A percentile compares a stretch with the other conserved stretches of the same genome.
Conservation (phyloP, 495 filamentous ascomycete species). For the Peziza echinospora region DNA sequence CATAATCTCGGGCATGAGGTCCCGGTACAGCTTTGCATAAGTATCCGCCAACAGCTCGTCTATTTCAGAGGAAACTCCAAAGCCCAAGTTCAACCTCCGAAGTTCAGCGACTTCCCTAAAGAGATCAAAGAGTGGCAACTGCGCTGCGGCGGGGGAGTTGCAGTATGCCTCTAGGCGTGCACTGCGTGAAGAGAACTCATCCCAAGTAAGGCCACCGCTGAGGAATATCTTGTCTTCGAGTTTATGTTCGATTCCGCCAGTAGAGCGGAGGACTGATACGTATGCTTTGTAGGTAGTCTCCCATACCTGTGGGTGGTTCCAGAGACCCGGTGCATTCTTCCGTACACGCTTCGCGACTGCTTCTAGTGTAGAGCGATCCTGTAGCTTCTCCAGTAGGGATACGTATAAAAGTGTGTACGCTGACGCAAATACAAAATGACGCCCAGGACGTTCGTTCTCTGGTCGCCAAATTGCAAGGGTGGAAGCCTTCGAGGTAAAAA, state of each 20-base stretch:
- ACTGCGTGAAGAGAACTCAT: slow-evolving; percentile 49
- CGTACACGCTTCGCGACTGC: slow-evolving; percentile 59
- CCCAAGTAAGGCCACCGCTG: slow-evolving; percentile 44
- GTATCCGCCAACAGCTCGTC: slow-evolving; percentile 80
- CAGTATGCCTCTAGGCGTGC: slow-evolving; percentile 30
- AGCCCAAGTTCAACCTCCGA: slow-evolving; percentile 67
- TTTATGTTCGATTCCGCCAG: slow-evolving; percentile 39
- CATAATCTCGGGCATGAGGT: not conserved
- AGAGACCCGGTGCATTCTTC: slow-evolving; percentile 62
- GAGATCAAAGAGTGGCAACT: slow-evolving; percentile 36
- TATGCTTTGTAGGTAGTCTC: slow-evolving; percentile 54
- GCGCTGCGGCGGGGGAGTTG: slow-evolving; percentile 13
- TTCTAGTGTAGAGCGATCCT: slow-evolving; percentile 62
- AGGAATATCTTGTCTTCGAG: slow-evolving; percentile 64
- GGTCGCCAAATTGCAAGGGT: slow-evolving; percentile 60
- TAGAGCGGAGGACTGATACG: slow-evolving; percentile 49
- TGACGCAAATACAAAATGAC: slow-evolving; percentile 85
- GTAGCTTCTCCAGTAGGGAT: slow-evolving; percentile 45
- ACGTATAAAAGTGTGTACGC: slow-evolving; percentile 72
- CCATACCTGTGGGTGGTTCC: slow-evolving; percentile 71
- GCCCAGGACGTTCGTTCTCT: slow-evolving; percentile 69
- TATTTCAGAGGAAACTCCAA: slow-evolving; percentile 64
- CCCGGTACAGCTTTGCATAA: slow-evolving; percentile 54
- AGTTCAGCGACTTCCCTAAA: slow-evolving; percentile 70
- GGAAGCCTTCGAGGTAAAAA: slow-evolving; percentile 15